phyloP scores from a whole-genome alignment of 2,329 filamentous ascomycete genomes.

The Periconia macrospinosa region DNA sequence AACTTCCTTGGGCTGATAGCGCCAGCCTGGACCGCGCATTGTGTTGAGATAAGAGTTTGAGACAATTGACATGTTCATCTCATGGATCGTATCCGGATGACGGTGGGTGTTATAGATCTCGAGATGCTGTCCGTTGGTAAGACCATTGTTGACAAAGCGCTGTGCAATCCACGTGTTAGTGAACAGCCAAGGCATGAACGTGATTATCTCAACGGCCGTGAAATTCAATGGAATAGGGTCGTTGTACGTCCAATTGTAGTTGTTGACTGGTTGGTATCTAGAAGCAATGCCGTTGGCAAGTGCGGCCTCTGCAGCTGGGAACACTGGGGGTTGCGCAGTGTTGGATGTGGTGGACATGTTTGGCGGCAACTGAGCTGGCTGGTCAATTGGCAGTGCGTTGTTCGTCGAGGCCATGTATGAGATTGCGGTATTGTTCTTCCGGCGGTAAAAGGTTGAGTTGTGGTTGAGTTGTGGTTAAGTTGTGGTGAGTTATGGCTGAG shows the following conservation, averaged over 20 bases:
- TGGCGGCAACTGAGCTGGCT: too few species aligned
- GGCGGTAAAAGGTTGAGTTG: too few species aligned
- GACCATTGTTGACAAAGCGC: slow-evolving; percentile 5
- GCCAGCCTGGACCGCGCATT: neutral
- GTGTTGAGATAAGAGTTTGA: neutral
- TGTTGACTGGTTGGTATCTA: neutral
- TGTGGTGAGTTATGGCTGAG: too few species aligned
- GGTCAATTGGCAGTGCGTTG: too few species aligned
- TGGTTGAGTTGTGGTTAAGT: too few species aligned
- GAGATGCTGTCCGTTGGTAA: neutral
- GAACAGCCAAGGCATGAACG: slow-evolving; percentile 4
- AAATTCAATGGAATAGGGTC: slow-evolving; percentile 1
- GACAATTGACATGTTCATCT: neutral
- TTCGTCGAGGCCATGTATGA: too few species aligned
- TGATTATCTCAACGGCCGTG: slow-evolving; percentile 9
- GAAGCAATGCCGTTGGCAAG: neutral
- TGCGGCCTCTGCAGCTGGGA: neutral
- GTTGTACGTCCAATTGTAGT: neutral
- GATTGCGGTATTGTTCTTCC: too few species aligned
- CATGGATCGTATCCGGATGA: neutral
- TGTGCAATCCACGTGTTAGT: neutral
- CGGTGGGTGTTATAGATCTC: slow-evolving; percentile 2
- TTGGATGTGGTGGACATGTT: too few species aligned
- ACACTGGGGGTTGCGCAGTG: too few species aligned
- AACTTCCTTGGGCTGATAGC: neutral